Evolutionary conservation across 2,329 filamentous ascomycete species (phyloP), one percentile per base, ranked within the genome.

Genomic region (Aspergillus ochraceus): DNA sequence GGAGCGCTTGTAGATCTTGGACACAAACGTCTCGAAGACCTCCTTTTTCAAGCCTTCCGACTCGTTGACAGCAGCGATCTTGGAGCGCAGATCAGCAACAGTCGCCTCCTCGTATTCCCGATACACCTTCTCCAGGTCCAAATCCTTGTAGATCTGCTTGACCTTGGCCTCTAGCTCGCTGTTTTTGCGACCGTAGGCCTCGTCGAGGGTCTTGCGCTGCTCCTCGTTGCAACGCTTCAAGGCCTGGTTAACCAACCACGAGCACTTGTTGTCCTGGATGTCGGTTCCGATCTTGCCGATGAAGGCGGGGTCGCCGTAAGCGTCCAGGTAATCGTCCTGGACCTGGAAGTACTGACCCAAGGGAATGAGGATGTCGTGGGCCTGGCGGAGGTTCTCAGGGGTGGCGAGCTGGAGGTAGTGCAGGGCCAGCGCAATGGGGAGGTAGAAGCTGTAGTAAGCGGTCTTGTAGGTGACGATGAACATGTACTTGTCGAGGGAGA

Each of bases 391-490:
- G 83, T 97, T 98, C 79, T 90, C 86, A 29, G 89, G 86, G 9
- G 92, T 95, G 22, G 94, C 95, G 61, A 93, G 84, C 73, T 92
- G 88, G 67, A 93, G 86, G 79, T 92, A 90, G 82, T 94, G 84
- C 70, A 99, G 84, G 5, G 95, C 91, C 49, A 99, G 86, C 10
- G 92, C 94, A 58, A 99, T 92, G 60, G 95, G 95, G 14, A 99
- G 89, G 82, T 98, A 98, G 85, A 99, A 99, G 73, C 90, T 96
- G 84, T 99, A 99, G 84, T 96, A 99, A 54, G 95, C 93, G 24
- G 95, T 99, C 88, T 99, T 99, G 88, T 96, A 98, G 80, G 96
- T 91, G 81, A 99, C 95, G 73, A 99, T 99, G 84, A 98, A 99
- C 71, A 84, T 88, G 84, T 97, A 97, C 84, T 75, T 99, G 63